Conservation (phyloP, 1,139 yeast species). For the Wickerhamomyces sp. region DNA sequence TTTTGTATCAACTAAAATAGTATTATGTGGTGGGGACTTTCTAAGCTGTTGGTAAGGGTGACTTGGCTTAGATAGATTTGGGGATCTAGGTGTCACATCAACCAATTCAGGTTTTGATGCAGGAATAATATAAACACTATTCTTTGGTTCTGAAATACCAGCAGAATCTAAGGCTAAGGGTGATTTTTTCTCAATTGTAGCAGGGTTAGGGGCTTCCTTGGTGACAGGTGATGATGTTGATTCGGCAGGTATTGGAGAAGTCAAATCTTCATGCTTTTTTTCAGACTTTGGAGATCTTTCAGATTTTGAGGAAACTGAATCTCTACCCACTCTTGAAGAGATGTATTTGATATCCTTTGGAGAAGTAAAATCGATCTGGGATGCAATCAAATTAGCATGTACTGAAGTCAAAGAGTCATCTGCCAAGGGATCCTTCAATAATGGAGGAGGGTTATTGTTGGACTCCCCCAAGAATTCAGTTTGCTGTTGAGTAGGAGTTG, state of each 20-base stretch:
- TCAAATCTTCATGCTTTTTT: background rate
- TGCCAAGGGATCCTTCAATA: conserved; percentile 12
- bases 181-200: background rate
- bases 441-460: conserved; percentile 15
- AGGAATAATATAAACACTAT: background rate
- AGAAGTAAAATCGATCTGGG: background rate
- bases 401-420: conserved; percentile 15
- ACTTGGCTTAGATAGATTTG: conserved; percentile 1
- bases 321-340: background rate
- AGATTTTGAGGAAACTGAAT: background rate
- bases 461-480: conserved; percentile 1
- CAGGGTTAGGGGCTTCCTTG: background rate
- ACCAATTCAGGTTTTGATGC: background rate
- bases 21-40: conserved; percentile 5
- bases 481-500: conserved; percentile 19
- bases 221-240: background rate
- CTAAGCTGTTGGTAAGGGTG: conserved; percentile 14
- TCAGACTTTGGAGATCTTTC: background rate
- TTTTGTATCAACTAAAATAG: background rate
- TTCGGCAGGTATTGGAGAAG: background rate
- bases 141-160: background rate
- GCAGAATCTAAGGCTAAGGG: no score
- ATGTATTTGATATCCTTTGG: conserved; percentile 1
- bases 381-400: conserved; percentile 3
- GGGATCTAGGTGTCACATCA: conserved; percentile 1